Evolutionary conservation across 805 yeast genomes (phyloP), one percentile per base, ranked within the genome.

Genomic region (Maudiozyma bulderi): DNA sequence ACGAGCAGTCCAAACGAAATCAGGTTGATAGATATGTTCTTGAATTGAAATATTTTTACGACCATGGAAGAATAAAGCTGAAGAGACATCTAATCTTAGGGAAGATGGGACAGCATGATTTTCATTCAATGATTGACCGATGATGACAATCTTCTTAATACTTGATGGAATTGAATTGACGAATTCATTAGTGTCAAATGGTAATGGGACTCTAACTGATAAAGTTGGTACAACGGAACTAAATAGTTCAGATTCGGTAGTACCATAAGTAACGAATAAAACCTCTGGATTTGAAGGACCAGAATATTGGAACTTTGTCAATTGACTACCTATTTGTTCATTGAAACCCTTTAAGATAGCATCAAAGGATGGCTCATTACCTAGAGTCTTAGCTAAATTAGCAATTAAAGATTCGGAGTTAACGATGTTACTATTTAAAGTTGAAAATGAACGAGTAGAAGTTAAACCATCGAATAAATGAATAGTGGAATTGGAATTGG

Each of bases 391-490:
- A 47, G 47, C 41, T 57, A 48, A 5, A 52, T 46, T 8, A 41
- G 51, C 14, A 53, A 51, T 13, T 55, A 15, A 40, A 11, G 44
- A 53, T 8, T 53, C 49, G 6, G 34, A 10, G 29, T 54, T 50
- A 3, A 47, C n/a, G 8, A 37, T 41, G 32, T 50, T 51, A 41
- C 57, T 58, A 9, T 46, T 49, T 34, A 58, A 52, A 38, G 53
- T 52, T 26, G 53, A 41, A 32, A 54, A 53, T 39, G 66, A 54
- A 40, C 57, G 61, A 9, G 61, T 46, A 33, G 57, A 57, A 39
- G 80, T 75, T 11, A 85, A 73, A 34, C 96, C 97, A 65, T 90
- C 96, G 62, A 83, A 87, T 53, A 87, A 72, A 65, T 86, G 82
- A 49, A 88, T 63, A 11, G 83, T 74, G 3, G 95, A 63, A 30